These are phyloP conservation scores for Debaryomyces maramus DNA, from an alignment of 805 yeast genomes.

Conservation along the genomic window DNA sequence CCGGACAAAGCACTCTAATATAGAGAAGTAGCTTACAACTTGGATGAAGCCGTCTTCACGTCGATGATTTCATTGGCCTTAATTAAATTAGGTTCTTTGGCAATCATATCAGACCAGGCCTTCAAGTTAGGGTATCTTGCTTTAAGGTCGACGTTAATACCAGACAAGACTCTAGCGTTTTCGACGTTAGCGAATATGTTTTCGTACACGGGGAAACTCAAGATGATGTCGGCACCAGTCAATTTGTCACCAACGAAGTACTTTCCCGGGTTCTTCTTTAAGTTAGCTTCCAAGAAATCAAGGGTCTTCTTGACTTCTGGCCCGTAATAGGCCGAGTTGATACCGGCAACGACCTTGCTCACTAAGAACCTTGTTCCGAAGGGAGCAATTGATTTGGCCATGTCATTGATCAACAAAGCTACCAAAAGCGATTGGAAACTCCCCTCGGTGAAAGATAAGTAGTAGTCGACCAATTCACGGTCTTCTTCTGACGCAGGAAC, in stretches of 20 bases:
- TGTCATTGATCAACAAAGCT: conserved; percentile 25
- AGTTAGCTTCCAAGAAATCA: conserved; percentile 27
- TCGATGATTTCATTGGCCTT: conserved; percentile 14
- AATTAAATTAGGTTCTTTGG: conserved; percentile 12
- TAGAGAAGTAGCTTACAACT: too few relatives aligned
- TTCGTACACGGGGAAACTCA: conserved; percentile 45
- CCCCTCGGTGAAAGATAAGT: conserved; percentile 60
- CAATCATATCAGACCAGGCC: conserved; percentile 21
- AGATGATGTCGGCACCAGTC: conserved; percentile 58
- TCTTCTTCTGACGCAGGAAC: conserved; percentile 40
- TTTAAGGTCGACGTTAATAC: conserved; percentile 11
- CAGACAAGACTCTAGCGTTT: conserved; percentile 21
- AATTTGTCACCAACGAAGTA: conserved; percentile 51
- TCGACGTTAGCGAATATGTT: conserved; percentile 22
- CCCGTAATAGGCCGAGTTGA: conserved; percentile 27
- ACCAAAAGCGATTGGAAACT: conserved; percentile 53
- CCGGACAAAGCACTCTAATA: too few relatives aligned
- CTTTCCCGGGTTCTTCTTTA: conserved; percentile 22
- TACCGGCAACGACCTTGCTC: conserved; percentile 17
- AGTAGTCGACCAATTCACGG: conserved; percentile 48
- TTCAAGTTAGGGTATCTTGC: conserved; percentile 21
- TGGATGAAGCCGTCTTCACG: neutral
- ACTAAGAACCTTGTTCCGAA: conserved; percentile 24
- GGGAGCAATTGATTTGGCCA: conserved; percentile 30
- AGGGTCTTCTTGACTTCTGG: conserved; percentile 25